Conservation (phyloP, 805 yeast genomes). For the Diddensiella transvaalensis region DNA sequence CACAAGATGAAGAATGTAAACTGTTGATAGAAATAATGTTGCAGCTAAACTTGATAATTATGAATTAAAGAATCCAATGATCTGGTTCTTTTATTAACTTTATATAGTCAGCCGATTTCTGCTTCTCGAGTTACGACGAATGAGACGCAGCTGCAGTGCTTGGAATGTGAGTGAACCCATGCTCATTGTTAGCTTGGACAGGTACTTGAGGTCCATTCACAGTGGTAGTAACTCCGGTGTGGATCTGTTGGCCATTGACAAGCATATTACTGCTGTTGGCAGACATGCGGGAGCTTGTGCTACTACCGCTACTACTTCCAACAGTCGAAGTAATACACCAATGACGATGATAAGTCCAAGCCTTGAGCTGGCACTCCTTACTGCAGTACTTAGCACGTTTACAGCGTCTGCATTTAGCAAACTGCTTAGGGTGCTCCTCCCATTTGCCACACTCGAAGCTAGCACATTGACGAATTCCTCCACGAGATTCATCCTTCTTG, state of each 20-base stretch:
- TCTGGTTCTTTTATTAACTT: no score
- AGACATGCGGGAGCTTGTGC: conserved; percentile 4
- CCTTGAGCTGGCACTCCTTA: conserved; percentile 82
- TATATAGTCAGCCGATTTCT: no score
- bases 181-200: neutral
- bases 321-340: conserved; percentile 57
- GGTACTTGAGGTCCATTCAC: no score
- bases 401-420: conserved; percentile 92
- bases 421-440: conserved; percentile 87
- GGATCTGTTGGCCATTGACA: neutral
- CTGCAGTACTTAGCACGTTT: conserved; percentile 94
- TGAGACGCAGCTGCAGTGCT: neutral
- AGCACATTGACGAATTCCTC: conserved; percentile 94
- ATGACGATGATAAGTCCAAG: conserved; percentile 90
- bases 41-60: no score
- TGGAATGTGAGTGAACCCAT: neutral
- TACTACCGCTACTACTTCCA: conserved; percentile 13
- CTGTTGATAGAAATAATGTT: conserved; percentile 1
- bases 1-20: neutral
- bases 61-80: no score
- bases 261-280: neutral
- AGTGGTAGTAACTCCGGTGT: neutral
- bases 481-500: conserved; percentile 78
- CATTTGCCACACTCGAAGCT: conserved; percentile 89
- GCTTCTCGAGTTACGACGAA: neutral